Conservation (phyloP, 768 basidiomycete genomes). For the Tremella fuciformis region DNA sequence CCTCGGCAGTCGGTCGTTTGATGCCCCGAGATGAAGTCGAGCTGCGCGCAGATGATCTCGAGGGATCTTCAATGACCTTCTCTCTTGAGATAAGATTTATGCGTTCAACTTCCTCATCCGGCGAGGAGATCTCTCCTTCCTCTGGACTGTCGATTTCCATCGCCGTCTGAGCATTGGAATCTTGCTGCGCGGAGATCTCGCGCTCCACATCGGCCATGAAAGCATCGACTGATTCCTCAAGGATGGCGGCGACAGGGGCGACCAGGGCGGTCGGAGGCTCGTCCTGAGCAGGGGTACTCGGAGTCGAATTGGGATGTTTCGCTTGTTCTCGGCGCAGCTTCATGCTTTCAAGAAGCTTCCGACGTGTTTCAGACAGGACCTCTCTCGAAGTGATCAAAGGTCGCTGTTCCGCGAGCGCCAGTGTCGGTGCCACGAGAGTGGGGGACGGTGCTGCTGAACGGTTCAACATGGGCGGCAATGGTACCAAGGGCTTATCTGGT, state of each 20-base stretch:
- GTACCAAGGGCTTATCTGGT: no score
- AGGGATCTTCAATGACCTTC: no score
- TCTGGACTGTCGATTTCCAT: constrained; percentile 30
- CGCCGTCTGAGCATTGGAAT: constrained; percentile 7
- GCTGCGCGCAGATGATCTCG: neutral
- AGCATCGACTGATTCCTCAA: constrained; percentile 31
- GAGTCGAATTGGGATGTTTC: neutral
- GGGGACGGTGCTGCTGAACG: no score
- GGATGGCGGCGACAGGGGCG: neutral
- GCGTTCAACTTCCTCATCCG: constrained; percentile 4
- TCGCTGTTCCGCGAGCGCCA: no score
- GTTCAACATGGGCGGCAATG: no score
- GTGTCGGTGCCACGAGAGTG: no score
- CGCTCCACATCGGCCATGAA: constrained; percentile 36
- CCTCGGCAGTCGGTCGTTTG: constrained; percentile 38
- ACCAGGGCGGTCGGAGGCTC: neutral
- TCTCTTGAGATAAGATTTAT: neutral
- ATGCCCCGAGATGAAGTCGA: constrained; percentile 16
- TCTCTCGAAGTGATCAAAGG: neutral
- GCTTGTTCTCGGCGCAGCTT: constrained; percentile 16
- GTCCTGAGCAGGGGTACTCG: neutral
- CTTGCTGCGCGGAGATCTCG: constrained; percentile 24
- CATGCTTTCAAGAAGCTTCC: constrained; percentile 41
- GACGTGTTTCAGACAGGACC: constrained; percentile 28
- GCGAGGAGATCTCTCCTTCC: constrained; percentile 35